Evolutionary conservation across 2,329 filamentous ascomycete species (phyloP).

Genomic region (Leptographium radiaticola): DNA sequence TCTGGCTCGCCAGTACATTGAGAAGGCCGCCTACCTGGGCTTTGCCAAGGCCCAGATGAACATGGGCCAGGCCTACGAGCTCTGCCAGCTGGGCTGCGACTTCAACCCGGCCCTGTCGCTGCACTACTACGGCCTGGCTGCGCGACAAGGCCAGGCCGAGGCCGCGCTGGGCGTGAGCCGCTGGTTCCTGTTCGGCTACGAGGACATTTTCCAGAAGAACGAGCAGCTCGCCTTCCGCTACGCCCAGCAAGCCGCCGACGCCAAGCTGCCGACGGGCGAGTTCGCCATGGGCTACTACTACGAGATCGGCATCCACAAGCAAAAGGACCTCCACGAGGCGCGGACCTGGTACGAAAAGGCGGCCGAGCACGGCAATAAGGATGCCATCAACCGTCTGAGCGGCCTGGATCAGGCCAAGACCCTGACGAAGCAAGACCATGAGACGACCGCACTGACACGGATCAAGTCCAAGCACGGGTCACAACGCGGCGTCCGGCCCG

Average conservation of each 20-base stretch:
- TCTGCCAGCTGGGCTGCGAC: constrained; percentile 85
- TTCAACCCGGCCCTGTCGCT: constrained; percentile 87
- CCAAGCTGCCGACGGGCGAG: constrained; percentile 77
- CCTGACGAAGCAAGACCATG: constrained; percentile 81
- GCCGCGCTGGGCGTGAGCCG: constrained; percentile 94
- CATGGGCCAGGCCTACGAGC: constrained; percentile 91
- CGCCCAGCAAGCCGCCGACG: constrained; percentile 70
- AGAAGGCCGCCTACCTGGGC: constrained; percentile 90
- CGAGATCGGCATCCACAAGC: constrained; percentile 87
- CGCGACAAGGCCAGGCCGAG: constrained; percentile 83
- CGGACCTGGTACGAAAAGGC: constrained; percentile 84
- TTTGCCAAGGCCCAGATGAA: constrained; percentile 95
- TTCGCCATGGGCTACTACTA: constrained; percentile 97
- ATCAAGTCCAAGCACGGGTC: constrained; percentile 76
- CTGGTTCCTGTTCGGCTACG: constrained; percentile 95
- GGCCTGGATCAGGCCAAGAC: constrained; percentile 73
- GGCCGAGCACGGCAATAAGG: constrained; percentile 80
- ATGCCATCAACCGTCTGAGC: constrained; percentile 70
- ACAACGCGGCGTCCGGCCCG: constrained; percentile 47
- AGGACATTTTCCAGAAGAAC: constrained; percentile 87
- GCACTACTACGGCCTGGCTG: constrained; percentile 90
- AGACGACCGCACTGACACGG: constrained; percentile 74
- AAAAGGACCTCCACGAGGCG: constrained; percentile 71
- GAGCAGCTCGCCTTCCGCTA: constrained; percentile 88
- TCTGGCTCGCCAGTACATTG: constrained; percentile 73